These are phyloP conservation scores for Pythium myriotylum DNA, from an alignment of 352 stramenopile species.

Conservation along the genomic window DNA sequence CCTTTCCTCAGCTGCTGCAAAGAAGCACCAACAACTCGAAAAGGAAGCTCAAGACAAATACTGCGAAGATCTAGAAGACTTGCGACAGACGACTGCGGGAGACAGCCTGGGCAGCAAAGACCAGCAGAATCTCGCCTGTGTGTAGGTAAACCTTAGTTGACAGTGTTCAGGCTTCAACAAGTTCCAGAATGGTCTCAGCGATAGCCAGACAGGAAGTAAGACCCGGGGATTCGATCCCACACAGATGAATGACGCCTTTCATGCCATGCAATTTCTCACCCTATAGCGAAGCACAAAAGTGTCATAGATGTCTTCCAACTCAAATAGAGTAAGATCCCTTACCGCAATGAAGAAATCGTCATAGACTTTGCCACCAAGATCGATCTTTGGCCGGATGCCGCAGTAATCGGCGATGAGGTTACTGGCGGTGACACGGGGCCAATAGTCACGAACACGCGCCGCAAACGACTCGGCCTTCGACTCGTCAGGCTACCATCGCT, in stretches of 20 bases:
- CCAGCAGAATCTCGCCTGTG: not conserved
- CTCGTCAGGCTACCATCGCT: constrained; percentile 39
- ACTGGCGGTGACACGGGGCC: constrained; percentile 77
- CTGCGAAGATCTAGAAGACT: constrained; percentile 32
- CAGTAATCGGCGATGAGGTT: constrained; percentile 93
- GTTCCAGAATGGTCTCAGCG: constrained; percentile 66
- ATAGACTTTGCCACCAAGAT: constrained; percentile 51
- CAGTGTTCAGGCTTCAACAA: constrained; percentile 30
- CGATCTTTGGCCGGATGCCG: constrained; percentile 95
- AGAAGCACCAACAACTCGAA: constrained; percentile 46
- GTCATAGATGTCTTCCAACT: not conserved
- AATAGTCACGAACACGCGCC: constrained; percentile 91
- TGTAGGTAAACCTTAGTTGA: not conserved
- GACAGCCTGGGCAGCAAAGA: not conserved
- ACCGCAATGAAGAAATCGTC: constrained; percentile 93
- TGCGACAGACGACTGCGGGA: constrained; percentile 15
- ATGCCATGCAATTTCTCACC: constrained; percentile 73
- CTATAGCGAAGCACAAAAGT: constrained; percentile 25
- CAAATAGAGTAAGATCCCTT: constrained; percentile 7
- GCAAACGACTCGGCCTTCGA: constrained; percentile 65
- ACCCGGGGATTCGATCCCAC: constrained; percentile 97
- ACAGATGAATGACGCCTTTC: constrained; percentile 89
- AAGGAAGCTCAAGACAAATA: constrained; percentile 33
- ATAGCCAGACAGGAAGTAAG: constrained; percentile 89
- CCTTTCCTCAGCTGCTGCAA: constrained; percentile 33